Evolutionary conservation across 192 early-diverging fungal species (phyloP), one percentile per base, ranked within the genome.

Genomic region (Dissophora ornata): DNA sequence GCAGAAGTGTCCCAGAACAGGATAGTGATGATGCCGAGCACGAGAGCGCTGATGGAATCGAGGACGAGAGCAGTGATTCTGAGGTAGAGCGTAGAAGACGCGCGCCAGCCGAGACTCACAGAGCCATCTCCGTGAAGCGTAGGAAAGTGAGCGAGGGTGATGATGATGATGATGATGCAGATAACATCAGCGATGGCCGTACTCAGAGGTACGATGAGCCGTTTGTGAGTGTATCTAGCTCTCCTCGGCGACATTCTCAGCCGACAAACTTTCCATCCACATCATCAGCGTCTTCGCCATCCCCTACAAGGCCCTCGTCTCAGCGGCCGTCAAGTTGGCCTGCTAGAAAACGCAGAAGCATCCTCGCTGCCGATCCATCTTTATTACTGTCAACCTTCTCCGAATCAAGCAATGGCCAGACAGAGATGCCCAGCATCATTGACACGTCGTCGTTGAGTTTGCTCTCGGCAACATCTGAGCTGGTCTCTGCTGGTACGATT

Each of bases 371-470:
- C n/a, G 53, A 56, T 13, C 13, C 60, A n/a, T 41, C 13, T 6
- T 38, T 38, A 13, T 38, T 13, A 6, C 13, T n/a, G n/a, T n/a
- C n/a, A n/a, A n/a, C n/a, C n/a, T n/a, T n/a, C 62, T 15, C 32
- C 62, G 12, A 16, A 22, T 45, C n/a, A n/a, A n/a, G n/a, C n/a
- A n/a, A n/a, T n/a, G n/a, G n/a, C n/a, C n/a, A n/a, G n/a, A n/a
- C n/a, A n/a, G n/a, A n/a, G n/a, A n/a, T n/a, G n/a, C n/a, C n/a
- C 33, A 24, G n/a, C 40, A 45, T 26, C 32, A 19, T 71, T 25
- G 69, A 71, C 18, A 71, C 69, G 8, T 58, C 69, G 18, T 71
- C 61, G 34, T 42, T 71, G 33, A 71, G 69, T 44, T 30, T 71
- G 21, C 58, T 71, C 18, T 71, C 60, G 18, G 55, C 61, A 5